Evolutionary conservation across 257 asterid species (phyloP), one percentile per base, ranked within the genome.

Genomic region (Lycium ferocissimum): DNA sequence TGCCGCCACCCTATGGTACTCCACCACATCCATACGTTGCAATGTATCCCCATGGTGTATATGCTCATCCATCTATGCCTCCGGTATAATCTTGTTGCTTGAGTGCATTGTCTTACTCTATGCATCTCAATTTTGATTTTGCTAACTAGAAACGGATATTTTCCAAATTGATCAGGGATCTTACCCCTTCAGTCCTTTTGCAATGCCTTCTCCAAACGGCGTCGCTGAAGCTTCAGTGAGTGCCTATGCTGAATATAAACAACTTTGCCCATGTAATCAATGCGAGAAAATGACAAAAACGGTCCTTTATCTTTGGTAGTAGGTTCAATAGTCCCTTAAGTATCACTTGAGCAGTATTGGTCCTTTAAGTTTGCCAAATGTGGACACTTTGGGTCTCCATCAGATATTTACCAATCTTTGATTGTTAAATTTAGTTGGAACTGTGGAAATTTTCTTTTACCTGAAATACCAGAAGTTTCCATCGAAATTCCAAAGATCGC

Each of bases 11-110:
- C n/a, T 96, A 94, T 85, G 97, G 98, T 61, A 91, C 98, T 86
- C 97, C 98, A 78, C 98, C 98, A 17, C 98, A 93, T 88, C 99
- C 99, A 65, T 96, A 96, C 83, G 96, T 96, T 69, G 97, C 99
- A 78, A 95, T 96, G 99, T 96, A 96, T 86, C 98, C 98, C 79
- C 98, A 91, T 83, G 98, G 98, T 85, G 94, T 95, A 67, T 95
- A 96, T 85, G 96, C 97, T 37, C 99, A 96, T 92, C 98, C 99
- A 87, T 89, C 98, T 73, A 94, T 96, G 87, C 91, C 98, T 85
- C 97, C 98, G 89, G 99, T 96, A 94, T 80, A 53, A 79, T 71
- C 84, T 84, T 53, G 65, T 78, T 81, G 51, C 53, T 17, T 14
- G 76, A 54, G 59, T 57, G 54, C 51, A 57, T 6, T 33, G 65